Percentiles rank a stretch among this genome's conserved stretches.
phyloP scores from a whole-genome alignment of 2,329 filamentous ascomycete genomes.

The Penicillium janthinellum region DNA sequence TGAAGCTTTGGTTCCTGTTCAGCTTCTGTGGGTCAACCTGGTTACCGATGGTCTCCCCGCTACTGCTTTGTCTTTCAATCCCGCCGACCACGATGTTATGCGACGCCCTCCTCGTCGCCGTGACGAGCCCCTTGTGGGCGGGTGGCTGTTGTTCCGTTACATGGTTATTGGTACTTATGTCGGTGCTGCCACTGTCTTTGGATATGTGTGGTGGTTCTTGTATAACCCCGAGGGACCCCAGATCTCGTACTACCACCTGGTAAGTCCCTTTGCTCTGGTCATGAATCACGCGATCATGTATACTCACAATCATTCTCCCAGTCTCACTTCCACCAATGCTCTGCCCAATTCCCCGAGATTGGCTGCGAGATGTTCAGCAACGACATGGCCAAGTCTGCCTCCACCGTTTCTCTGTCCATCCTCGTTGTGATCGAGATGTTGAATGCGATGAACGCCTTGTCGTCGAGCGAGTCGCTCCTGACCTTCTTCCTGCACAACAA shows the following conservation, averaged over 20 bases:
- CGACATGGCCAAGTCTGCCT: constrained; percentile 82
- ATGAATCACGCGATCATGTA: not conserved
- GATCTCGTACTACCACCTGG: constrained; percentile 84
- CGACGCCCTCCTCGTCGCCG: constrained; percentile 85
- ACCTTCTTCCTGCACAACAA: constrained; percentile 97
- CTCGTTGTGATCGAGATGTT: constrained; percentile 99
- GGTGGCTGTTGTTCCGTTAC: constrained; percentile 97
- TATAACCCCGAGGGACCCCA: constrained; percentile 87
- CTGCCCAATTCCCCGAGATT: constrained; percentile 79
- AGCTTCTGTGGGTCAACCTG: constrained; percentile 97
- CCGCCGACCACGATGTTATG: constrained; percentile 98
- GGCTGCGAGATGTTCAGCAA: constrained; percentile 91
- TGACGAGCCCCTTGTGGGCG: constrained; percentile 87
- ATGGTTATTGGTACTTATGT: constrained; percentile 96
- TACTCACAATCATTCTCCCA: constrained; percentile 29
- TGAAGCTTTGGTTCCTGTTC: constrained; percentile 93
- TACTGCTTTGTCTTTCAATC: constrained; percentile 96
- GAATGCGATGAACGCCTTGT: constrained; percentile 97
- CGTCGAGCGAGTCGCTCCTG: constrained; percentile 88
- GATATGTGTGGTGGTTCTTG: constrained; percentile 99
- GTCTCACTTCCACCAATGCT: constrained; percentile 92
- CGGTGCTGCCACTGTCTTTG: constrained; percentile 88
- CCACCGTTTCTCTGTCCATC: constrained; percentile 86
- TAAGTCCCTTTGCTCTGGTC: constrained; percentile 37
- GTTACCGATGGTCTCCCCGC: constrained; percentile 97